These are phyloP conservation scores for Aureobasidium leucospermi DNA, from an alignment of 2,329 filamentous ascomycete species.

Conservation along the genomic window DNA sequence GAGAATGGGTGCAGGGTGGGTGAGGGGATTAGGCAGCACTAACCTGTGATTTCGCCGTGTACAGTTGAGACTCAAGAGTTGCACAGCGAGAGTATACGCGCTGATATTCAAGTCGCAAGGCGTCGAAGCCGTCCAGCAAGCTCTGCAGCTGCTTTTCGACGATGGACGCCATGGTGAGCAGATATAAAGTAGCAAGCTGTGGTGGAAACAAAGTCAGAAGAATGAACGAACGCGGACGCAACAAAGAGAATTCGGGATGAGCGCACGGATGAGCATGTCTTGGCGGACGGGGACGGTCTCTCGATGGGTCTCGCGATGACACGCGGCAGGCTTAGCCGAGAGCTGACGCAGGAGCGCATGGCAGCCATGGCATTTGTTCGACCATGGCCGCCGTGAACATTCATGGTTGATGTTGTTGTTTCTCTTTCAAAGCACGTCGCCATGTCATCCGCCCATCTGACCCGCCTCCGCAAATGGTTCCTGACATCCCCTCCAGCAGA, in stretches of 20 bases:
- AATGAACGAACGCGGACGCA: background rate
- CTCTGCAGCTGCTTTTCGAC: constrained; percentile 30
- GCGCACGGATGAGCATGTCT: background rate
- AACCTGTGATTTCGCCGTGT: constrained; percentile 44
- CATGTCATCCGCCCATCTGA: constrained; percentile 46
- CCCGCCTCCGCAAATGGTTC: constrained; percentile 64
- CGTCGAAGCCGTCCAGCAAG: constrained; percentile 38
- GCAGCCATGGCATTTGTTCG: background rate
- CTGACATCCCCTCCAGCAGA: constrained; percentile 83
- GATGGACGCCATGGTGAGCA: constrained; percentile 1
- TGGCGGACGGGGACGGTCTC: background rate
- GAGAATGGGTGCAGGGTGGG: background rate
- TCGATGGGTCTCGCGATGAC: background rate
- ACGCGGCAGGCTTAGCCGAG: background rate
- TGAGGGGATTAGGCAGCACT: constrained; percentile 18
- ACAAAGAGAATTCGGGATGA: constrained; percentile 10
- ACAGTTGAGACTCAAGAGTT: constrained; percentile 40
- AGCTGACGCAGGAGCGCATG: constrained; percentile 9
- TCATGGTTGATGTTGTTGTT: background rate
- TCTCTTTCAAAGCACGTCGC: background rate
- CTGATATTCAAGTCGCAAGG: constrained; percentile 41
- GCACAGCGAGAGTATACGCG: constrained; percentile 37
- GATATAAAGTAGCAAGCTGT: background rate
- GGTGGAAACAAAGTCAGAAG: background rate
- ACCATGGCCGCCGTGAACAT: background rate